phyloP scores from a whole-genome alignment of 2,329 filamentous ascomycete genomes.

The Trichophyton simii region DNA sequence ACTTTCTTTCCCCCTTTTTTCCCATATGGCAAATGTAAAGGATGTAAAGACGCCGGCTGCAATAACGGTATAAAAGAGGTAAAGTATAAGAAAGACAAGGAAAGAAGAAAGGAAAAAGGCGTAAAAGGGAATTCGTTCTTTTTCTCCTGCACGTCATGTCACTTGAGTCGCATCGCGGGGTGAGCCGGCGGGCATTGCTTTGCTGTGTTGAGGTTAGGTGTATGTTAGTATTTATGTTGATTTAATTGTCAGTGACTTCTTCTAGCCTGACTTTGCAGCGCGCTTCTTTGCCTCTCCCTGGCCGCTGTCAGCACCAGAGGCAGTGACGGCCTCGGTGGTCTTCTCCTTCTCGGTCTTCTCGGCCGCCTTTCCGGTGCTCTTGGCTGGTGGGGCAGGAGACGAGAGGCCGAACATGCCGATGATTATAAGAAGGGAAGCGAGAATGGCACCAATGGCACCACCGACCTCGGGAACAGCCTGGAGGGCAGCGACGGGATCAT shows the following conservation, averaged over 20 bases:
- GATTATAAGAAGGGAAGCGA: constrained; percentile 58
- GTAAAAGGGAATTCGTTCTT: neutral
- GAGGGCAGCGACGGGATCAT: constrained; percentile 70
- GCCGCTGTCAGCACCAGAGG: constrained; percentile 56
- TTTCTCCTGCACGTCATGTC: neutral
- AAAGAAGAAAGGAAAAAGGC: neutral
- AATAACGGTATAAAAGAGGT: neutral
- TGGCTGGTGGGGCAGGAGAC: constrained; percentile 51
- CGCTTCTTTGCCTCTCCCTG: constrained; percentile 57
- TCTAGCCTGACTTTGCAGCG: constrained; percentile 19
- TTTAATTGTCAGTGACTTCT: neutral
- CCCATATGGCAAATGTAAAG: neutral
- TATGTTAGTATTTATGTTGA: neutral
- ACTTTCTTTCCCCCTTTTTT: no score
- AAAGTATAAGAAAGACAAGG: neutral
- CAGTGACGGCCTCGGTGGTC: constrained; percentile 41
- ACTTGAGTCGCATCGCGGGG: neutral
- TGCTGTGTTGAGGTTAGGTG: neutral
- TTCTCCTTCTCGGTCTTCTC: constrained; percentile 42
- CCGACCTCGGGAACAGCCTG: constrained; percentile 88
- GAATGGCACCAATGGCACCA: constrained; percentile 59
- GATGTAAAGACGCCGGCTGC: neutral
- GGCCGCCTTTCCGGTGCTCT: constrained; percentile 59
- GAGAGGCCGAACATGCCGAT: constrained; percentile 53
- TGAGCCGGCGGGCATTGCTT: neutral